These are phyloP conservation scores for Achaetomium macrosporum DNA, from an alignment of 2,329 filamentous ascomycete genomes.

Conservation along the genomic window DNA sequence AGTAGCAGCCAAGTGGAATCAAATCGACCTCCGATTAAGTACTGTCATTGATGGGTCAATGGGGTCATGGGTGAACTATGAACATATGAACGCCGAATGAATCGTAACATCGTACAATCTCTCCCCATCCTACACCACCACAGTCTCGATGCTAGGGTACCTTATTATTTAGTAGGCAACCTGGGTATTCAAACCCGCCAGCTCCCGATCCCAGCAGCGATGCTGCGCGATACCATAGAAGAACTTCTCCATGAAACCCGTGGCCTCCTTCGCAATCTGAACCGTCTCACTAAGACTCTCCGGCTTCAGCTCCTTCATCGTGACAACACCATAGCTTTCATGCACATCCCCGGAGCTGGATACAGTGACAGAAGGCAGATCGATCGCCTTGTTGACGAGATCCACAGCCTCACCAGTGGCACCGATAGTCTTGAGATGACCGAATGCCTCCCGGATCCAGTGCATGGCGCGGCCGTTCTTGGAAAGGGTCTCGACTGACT, in stretches of 20 bases:
- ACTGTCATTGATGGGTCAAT: too few relatives aligned
- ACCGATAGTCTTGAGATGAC: conserved; percentile 73
- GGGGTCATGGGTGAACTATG: too few relatives aligned
- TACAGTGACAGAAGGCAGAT: conserved; percentile 37
- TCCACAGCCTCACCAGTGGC: conserved; percentile 67
- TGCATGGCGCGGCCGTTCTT: conserved; percentile 68
- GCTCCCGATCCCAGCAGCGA: conserved; percentile 66
- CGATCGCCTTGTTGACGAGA: conserved; percentile 49
- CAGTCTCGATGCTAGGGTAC: background rate
- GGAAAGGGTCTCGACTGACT: conserved; percentile 55
- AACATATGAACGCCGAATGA: too few relatives aligned
- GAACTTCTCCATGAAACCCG: conserved; percentile 66
- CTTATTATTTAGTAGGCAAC: conserved; percentile 57
- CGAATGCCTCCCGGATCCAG: conserved; percentile 75
- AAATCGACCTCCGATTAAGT: too few relatives aligned
- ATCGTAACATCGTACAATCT: background rate
- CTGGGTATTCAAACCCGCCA: conserved; percentile 60
- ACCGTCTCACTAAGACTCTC: conserved; percentile 56
- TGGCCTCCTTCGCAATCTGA: conserved; percentile 59
- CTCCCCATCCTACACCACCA: background rate
- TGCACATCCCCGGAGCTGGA: conserved; percentile 45
- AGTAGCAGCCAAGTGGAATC: too few relatives aligned
- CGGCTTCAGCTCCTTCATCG: conserved; percentile 48
- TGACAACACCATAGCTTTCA: conserved; percentile 74
- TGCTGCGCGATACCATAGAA: conserved; percentile 65